A percentile compares a stretch with the other conserved stretches of the same genome.
Conservation (phyloP, 768 basidiomycete species). For the Favolaschia claudopus region DNA sequence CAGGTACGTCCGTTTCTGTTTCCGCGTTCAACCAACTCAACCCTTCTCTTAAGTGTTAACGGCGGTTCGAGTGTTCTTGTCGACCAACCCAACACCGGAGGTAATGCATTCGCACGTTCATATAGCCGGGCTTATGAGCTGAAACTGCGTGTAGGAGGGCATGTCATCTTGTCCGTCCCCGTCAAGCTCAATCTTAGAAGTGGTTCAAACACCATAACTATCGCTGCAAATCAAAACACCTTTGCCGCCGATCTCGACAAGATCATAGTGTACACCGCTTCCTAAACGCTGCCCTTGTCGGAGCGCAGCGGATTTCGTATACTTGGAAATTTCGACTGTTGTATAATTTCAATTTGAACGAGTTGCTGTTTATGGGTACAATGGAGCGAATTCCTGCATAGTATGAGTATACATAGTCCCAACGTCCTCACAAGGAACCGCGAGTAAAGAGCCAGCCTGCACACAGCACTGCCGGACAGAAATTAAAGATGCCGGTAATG, state of each 20-base stretch:
- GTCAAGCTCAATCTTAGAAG: slow-evolving; percentile 57
- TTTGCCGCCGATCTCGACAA: slow-evolving; percentile 69
- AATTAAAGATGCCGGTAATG: too few relatives aligned
- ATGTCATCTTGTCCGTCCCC: slow-evolving; percentile 62
- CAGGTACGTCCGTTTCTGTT: slow-evolving; percentile 44
- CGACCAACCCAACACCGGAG: slow-evolving; percentile 66
- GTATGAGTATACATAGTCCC: too few relatives aligned
- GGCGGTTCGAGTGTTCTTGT: slow-evolving; percentile 60
- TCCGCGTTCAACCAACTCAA: background rate
- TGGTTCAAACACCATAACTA: slow-evolving; percentile 60
- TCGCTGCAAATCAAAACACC: slow-evolving; percentile 57
- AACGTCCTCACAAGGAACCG: too few relatives aligned
- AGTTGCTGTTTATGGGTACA: too few relatives aligned
- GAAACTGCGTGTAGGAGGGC: slow-evolving; percentile 48
- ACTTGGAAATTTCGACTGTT: background rate
- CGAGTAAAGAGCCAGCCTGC: too few relatives aligned
- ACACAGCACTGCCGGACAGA: too few relatives aligned
- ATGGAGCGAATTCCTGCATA: too few relatives aligned
- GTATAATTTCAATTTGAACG: too few relatives aligned
- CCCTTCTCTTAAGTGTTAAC: slow-evolving; percentile 53
- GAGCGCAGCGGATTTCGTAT: background rate
- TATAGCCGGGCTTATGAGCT: too few relatives aligned
- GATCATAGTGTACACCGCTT: slow-evolving; percentile 62
- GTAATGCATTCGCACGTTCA: slow-evolving; percentile 32
- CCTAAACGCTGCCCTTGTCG: background rate